Base-by-base conservation (phyloP, 169 alveolate species). In the Toxoplasma gondii region DNA sequence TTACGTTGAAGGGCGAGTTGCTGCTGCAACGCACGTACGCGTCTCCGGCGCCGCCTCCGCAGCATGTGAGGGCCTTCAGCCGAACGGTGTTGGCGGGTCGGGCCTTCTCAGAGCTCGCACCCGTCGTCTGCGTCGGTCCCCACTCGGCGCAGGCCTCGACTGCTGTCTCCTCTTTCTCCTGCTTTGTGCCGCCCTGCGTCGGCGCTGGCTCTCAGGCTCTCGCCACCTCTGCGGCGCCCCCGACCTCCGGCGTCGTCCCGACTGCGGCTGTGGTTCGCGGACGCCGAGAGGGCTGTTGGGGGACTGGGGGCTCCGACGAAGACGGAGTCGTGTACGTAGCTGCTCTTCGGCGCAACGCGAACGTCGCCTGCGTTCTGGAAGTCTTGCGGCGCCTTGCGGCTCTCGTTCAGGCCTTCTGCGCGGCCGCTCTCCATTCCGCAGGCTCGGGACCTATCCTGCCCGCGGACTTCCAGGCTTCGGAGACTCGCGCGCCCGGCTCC, bases 21-120 rank as follows among this genome's bases (percentile, higher is more conserved):
- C 90, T 82, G 67, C 90, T 82, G 41, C 90, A 82, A 67, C 90
- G 90, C 36, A 67, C 41, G 67, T 82, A 82, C 36, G 90, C 90
- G 31, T 29, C 69, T 29, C 90, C 90, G 17, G 90, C 4, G 7
- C 90, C 90, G 19, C 90, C 90, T 36, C 43, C 38, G 1, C 90
- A 38, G 9, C 90, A 82, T 41, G 22, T 82, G 53, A 5, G 36
- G 90, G 90, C 90, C 22, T 36, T 82, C 38, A 36, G 44, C 67
- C 90, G 90, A 9, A 41, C 90, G 16, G 67, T 44, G 36, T 5
- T 82, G 12, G 53, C 58, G 64, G 34, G 41, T 5, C 90, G 90
- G 17, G 53, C 90, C 29, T 82, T 82, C 39, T 38, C 69, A 2
- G 90, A 82, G 67, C 39, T 82, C 38, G 90, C 90, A 2, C 90